These are phyloP conservation scores for Gleditsia sinensis DNA, from an alignment of 306 rosid genomes.

Conservation along the genomic window DNA sequence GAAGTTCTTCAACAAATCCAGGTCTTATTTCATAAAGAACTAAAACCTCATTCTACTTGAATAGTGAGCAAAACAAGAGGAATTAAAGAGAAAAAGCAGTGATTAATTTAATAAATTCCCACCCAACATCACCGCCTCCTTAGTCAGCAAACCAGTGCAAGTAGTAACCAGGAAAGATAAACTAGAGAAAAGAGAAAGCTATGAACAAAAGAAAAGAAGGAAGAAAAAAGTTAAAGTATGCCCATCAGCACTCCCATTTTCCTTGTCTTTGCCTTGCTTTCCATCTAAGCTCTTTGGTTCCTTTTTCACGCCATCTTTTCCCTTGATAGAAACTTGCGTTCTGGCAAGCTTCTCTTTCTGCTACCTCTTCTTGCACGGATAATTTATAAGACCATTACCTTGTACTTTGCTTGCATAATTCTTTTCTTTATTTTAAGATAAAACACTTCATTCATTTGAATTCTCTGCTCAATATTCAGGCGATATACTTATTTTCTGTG, in stretches of 20 bases:
- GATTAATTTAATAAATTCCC: conserved; percentile 61
- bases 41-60: conserved; percentile 30
- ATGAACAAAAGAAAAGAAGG: conserved; percentile 15
- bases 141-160: conserved; percentile 56
- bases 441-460: not conserved
- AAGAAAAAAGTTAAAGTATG: conserved; percentile 24
- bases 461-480: not conserved
- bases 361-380: not conserved
- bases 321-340: conserved; percentile 39
- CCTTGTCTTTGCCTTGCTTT: conserved; percentile 44
- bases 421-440: too few relatives aligned
- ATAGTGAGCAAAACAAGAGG: conserved; percentile 5
- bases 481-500: not conserved
- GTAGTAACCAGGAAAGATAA: conserved; percentile 42
- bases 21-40: conserved; percentile 6
- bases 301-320: conserved; percentile 46
- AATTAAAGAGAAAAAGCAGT: conserved; percentile 31
- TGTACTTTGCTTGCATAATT: too few relatives aligned
- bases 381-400: not conserved
- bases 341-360: conserved; percentile 21
- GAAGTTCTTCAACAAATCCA: conserved; percentile 10
- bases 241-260: conserved; percentile 33
- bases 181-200: conserved; percentile 34
- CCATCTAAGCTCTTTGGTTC: conserved; percentile 38
- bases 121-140: conserved; percentile 45